Percentiles rank a stretch among this genome's conserved stretches.
Conservation (phyloP, 176 grass and related monocot genomes). For the Triticum dicoccoides region DNA sequence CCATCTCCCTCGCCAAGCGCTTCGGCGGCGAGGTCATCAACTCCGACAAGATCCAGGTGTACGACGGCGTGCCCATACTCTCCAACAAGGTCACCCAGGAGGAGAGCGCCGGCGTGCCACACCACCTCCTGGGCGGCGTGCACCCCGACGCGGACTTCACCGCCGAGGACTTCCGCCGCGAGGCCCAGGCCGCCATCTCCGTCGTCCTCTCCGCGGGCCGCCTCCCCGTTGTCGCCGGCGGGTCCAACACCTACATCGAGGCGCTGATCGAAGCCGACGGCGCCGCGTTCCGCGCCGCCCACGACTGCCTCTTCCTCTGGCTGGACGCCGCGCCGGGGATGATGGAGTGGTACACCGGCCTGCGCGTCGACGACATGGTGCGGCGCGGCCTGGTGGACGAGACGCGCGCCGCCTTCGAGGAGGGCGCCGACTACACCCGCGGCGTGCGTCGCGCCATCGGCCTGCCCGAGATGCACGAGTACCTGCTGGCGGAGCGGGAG, state of each 20-base stretch:
- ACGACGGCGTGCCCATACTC: conserved; percentile 19
- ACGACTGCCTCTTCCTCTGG: conserved; percentile 40
- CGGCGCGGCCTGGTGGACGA: conserved; percentile 51
- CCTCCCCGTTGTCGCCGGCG: conserved; percentile 61
- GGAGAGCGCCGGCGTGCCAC: conserved; percentile 12
- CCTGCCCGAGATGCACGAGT: conserved; percentile 55
- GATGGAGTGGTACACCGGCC: conserved; percentile 34
- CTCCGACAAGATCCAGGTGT: conserved; percentile 31
- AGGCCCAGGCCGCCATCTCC: conserved; percentile 22
- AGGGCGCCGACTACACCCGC: conserved; percentile 49
- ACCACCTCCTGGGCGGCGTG: conserved; percentile 31
- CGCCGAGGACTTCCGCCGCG: conserved; percentile 40
- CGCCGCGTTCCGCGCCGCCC: background rate
- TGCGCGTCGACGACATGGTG: conserved; percentile 64
- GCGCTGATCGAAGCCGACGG: conserved; percentile 16
- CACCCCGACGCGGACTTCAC: conserved; percentile 40
- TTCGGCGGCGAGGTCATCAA: conserved; percentile 52
- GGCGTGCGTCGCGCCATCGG: conserved; percentile 56
- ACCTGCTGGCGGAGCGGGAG: conserved; percentile 40
- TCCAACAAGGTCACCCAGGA: conserved; percentile 30
- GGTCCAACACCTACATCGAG: conserved; percentile 36
- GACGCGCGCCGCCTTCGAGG: conserved; percentile 42
- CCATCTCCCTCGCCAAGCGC: conserved; percentile 47
- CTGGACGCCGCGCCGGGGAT: conserved; percentile 36
- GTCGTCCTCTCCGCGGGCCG: conserved; percentile 12